Conservation (phyloP, 495 filamentous ascomycete genomes). For the Talaromyces stipitatus region DNA sequence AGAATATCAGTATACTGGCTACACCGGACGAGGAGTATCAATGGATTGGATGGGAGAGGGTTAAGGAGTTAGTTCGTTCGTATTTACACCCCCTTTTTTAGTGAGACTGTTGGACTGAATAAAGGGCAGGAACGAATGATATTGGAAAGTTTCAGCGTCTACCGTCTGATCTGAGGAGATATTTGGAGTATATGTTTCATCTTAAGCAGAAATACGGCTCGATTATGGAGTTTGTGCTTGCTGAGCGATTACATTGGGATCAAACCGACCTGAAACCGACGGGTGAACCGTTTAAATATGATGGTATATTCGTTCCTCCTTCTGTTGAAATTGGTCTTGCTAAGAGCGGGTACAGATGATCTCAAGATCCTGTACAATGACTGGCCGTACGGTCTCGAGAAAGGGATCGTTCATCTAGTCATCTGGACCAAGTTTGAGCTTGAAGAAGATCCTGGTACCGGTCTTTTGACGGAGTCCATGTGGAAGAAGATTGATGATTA, state of each 20-base stretch:
- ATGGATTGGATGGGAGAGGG: slow-evolving; percentile 53
- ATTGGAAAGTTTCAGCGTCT: slow-evolving; percentile 67
- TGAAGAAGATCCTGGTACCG: slow-evolving; percentile 56
- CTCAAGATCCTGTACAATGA: slow-evolving; percentile 75
- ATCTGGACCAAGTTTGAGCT: slow-evolving; percentile 89
- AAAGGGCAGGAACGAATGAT: slow-evolving; percentile 45
- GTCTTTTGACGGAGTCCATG: slow-evolving; percentile 55
- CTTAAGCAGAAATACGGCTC: slow-evolving; percentile 60
- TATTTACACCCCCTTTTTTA: not conserved
- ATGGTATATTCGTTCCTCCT: slow-evolving; percentile 27
- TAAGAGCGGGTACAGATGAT: slow-evolving; percentile 41
- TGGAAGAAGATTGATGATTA: slow-evolving; percentile 59
- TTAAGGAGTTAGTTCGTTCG: slow-evolving; percentile 50
- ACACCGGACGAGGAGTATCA: slow-evolving; percentile 56
- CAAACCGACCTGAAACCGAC: slow-evolving; percentile 34
- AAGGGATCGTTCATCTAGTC: slow-evolving; percentile 70
- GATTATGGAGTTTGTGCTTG: slow-evolving; percentile 65
- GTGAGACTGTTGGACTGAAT: not conserved
- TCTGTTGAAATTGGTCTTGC: not conserved
- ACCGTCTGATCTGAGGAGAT: slow-evolving; percentile 66
- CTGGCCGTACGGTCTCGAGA: slow-evolving; percentile 82
- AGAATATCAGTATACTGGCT: slow-evolving; percentile 47
- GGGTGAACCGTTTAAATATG: slow-evolving; percentile 40
- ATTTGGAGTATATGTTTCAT: slow-evolving; percentile 55
- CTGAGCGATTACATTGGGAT: slow-evolving; percentile 59